Evolutionary conservation across 192 early-diverging fungal species (phyloP).

Genomic region (Backusella macrospora): DNA sequence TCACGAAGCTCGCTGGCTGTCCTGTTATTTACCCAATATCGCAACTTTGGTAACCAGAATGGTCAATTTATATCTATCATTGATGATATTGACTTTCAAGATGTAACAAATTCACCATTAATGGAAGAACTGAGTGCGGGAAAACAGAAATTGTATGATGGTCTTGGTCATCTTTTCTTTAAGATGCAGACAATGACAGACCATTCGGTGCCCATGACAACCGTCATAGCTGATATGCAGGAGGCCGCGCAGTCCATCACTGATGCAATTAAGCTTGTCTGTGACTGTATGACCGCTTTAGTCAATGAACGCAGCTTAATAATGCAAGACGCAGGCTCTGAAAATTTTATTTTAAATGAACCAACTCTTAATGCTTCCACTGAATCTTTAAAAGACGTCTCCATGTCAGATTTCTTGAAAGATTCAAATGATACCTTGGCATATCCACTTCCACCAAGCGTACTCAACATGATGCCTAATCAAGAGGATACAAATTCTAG

Average conservation of each 20-base stretch:
- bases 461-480: conserved; percentile 6
- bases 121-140: neutral
- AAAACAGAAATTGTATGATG: conserved; percentile 5
- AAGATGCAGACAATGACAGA: conserved; percentile 31
- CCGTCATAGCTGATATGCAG: neutral
- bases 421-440: neutral
- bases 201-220: neutral
- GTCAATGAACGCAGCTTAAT: conserved; percentile 1
- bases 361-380: neutral
- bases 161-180: conserved; percentile 26
- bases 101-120: neutral
- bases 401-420: neutral
- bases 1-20: conserved; percentile 7
- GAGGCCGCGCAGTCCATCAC: conserved; percentile 1
- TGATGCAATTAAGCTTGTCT: conserved; percentile 16
- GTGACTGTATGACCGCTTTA: conserved; percentile 13
- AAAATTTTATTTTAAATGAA: neutral
- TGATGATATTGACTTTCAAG: conserved; percentile 25
- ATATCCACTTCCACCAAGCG: neutral
- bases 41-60: conserved; percentile 21
- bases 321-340: neutral
- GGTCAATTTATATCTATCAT: conserved; percentile 23
- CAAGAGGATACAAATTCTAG: neutral
- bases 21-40: conserved; percentile 26
- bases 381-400: neutral